Evolutionary conservation across 306 rosid genomes (phyloP), one percentile per base, ranked within the genome.

Genomic region (Vigna trinervia): DNA sequence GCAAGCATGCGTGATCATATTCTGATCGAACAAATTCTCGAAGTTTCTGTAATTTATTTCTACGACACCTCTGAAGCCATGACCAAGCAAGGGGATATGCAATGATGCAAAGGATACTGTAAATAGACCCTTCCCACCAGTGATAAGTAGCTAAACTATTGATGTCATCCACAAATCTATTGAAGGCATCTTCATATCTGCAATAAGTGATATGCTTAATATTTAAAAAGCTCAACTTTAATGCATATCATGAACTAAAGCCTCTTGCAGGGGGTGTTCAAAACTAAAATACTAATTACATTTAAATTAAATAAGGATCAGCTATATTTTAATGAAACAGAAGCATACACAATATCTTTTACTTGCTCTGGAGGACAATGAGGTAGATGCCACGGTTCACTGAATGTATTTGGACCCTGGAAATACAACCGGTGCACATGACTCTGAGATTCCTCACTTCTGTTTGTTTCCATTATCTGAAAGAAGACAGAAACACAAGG

Each of bases 101-200:
- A 54, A 87, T 70, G 74, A 90, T 71, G 81, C 90, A 87, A 63
- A 96, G 94, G 81, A 96, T 89, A 80, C 86, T 96, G 87, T 88
- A 86, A 59, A 88, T 85, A 67, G 99, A 94, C 61, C 99, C 99
- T 86, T 96, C 97, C 99, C 99, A 96, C 99, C 99, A 96, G 70
- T 93, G 88, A 77, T 96, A 96, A 51, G 97, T 80, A 26, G 99
- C 89, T 74, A 96, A 84, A 73, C 93, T 89, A 80, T 96, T 96
- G 28, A 96, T 84, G 74, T 89, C 99, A 81, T 91, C 97, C 61
- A 96, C 98, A 91, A 96, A 96, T 59, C 91, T 80, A 79, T 96
- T 96, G 85, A 92, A 96, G 53, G 98, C 96, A 80, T 87, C 93
- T 83, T 93, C 99, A 71, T 91, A 96, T 82, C 99, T 96, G 97